Evolutionary conservation across 2,329 filamentous ascomycete genomes (phyloP).

Genomic region (Blumeriella jaapii): DNA sequence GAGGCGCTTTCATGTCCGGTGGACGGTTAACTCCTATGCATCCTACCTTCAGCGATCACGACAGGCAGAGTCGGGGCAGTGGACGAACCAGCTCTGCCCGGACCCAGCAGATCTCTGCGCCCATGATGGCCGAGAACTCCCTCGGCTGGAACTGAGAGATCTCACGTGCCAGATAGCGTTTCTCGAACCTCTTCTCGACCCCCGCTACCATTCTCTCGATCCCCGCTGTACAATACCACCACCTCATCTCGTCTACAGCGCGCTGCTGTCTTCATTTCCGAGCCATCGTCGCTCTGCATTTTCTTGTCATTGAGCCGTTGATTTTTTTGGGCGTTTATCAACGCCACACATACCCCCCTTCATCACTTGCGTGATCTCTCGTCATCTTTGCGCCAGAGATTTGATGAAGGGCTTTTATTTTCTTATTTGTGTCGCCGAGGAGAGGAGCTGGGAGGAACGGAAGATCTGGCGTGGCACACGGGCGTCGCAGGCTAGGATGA

Average conservation of each 20-base stretch:
- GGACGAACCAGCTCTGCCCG: slow-evolving; percentile 37
- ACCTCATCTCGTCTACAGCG: too few relatives aligned
- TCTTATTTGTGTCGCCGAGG: neutral
- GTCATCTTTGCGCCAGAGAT: slow-evolving; percentile 18
- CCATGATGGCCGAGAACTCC: slow-evolving; percentile 67
- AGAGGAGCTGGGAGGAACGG: slow-evolving; percentile 1
- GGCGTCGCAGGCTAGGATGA: too few relatives aligned
- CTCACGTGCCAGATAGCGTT: slow-evolving; percentile 12
- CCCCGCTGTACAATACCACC: slow-evolving; percentile 22
- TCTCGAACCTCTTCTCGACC: slow-evolving; percentile 13
- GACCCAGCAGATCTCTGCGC: slow-evolving; percentile 59
- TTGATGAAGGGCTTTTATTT: slow-evolving; percentile 22
- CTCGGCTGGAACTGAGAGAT: slow-evolving; percentile 58
- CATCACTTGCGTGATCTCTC: slow-evolving; percentile 20
- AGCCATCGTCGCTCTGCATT: slow-evolving; percentile 20
- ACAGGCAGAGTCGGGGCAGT: slow-evolving; percentile 45
- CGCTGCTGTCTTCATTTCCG: slow-evolving; percentile 11
- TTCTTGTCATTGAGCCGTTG: slow-evolving; percentile 21
- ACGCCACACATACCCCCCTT: slow-evolving; percentile 23
- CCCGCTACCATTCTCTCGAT: slow-evolving; percentile 12
- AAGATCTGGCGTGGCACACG: too few relatives aligned
- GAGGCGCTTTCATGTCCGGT: slow-evolving; percentile 28
- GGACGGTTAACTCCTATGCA: slow-evolving; percentile 28
- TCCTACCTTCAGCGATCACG: too few relatives aligned
- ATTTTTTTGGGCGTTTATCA: slow-evolving; percentile 23